Percentiles rank a stretch among this genome's conserved stretches.
Conservation (phyloP, 306 rosid genomes). For the Sindora glabra region DNA sequence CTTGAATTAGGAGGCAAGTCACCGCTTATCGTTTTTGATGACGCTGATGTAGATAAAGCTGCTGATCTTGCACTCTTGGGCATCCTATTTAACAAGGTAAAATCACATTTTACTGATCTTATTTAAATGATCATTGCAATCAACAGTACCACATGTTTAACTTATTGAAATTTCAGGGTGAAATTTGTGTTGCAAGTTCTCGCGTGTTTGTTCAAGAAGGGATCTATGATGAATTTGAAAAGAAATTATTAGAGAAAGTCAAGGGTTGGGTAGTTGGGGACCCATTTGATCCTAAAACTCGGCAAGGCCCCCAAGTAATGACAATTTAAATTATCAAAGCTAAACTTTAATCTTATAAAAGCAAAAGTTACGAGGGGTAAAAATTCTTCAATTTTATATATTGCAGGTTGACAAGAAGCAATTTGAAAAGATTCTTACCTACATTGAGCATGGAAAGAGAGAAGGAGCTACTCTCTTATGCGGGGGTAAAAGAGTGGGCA, state of each 20-base stretch:
- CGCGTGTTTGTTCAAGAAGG: constrained; percentile 79
- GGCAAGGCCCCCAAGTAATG: constrained; percentile 73
- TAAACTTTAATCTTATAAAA: no score
- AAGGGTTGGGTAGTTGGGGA: constrained; percentile 67
- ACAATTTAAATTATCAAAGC: not conserved
- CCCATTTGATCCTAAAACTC: constrained; percentile 68
- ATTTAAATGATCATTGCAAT: no score
- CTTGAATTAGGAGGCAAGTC: constrained; percentile 62
- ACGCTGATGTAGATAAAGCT: constrained; percentile 40
- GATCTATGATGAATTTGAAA: constrained; percentile 57
- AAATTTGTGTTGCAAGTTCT: constrained; percentile 60
- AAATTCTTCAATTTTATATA: not conserved
- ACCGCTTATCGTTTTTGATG: constrained; percentile 44
- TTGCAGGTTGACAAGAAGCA: constrained; percentile 52
- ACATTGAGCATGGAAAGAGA: constrained; percentile 71
- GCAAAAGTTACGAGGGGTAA: not conserved
- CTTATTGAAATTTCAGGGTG: constrained; percentile 46
- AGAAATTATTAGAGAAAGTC: constrained; percentile 44
- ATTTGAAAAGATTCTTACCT: constrained; percentile 45
- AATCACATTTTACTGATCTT: no score
- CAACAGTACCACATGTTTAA: no score
- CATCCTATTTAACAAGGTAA: constrained; percentile 38
- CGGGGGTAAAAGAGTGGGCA: constrained; percentile 55
- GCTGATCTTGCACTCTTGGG: constrained; percentile 39
- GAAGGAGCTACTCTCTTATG: constrained; percentile 75